Base-by-base conservation (phyloP, 2,329 filamentous ascomycete genomes). In the Hortaea sp. region DNA sequence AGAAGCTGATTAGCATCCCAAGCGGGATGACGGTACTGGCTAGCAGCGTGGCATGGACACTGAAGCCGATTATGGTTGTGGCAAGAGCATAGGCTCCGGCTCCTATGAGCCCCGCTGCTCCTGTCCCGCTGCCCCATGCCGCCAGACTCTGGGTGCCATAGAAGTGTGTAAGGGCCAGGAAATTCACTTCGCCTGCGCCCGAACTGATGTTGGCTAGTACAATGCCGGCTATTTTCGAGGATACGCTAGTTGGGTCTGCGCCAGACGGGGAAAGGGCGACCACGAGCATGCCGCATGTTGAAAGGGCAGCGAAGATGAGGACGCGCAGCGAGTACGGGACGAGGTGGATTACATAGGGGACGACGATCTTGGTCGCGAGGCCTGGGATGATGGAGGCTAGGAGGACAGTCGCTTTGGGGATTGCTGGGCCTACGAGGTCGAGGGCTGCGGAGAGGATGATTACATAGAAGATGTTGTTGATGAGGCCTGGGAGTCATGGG, bases 391-490 rank as follows among this genome's bases (percentile, higher is more conserved):
- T 88, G 65, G 95, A 88, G 63, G 88, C 88, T 51, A 97, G 85
- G 45, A 97, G 82, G 46, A 98, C 90, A 47, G 94, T 78, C 57
- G 86, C 88, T 66, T 97, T 97, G 42, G 92, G 92, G 1, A 95
- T 75, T 53, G 73, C 66, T 30, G 86, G 83, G 32, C 90, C 90
- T 57, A 97, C 92, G 51, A 98, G 85, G 61, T 98, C 92, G 59
- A 95, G 85, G 3, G 92, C 92, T 32, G 92, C 86, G 29, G 88
- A 94, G 59, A 98, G 84, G 63, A 97, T 92, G 65, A 97, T 86
- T 46, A 97, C 90, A 68, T 95, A 97, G 69, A 95, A 84, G 56
- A 97, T 87, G 70, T 97, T 97, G 69, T 98, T 97, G 64, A 97
- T 92, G 12, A 92, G 71, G 44, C 87, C 87, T 90, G 59, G 9